Percentiles rank a stretch among this genome's conserved stretches.
These are phyloP conservation scores for Chlorella sp. DNA, from an alignment of 139 green algal species.

Conservation along the genomic window DNA sequence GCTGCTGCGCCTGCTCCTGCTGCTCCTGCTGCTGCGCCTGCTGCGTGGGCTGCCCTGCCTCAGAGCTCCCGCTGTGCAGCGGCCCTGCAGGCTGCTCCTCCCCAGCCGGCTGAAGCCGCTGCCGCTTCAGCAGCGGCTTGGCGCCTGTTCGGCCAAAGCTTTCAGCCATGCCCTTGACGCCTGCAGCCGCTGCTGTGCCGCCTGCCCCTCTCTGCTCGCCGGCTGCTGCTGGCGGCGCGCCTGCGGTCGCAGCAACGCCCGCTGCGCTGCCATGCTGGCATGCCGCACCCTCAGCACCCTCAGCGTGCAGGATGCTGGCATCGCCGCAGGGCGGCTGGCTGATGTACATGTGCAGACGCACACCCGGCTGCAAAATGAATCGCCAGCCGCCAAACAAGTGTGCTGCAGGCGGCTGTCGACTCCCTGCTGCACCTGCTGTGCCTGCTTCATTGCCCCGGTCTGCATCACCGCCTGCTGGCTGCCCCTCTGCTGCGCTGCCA, in stretches of 20 bases:
- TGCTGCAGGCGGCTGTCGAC: no score
- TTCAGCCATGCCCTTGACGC: neutral
- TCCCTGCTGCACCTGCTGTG: neutral
- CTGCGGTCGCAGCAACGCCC: neutral
- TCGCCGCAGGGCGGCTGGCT: constrained; percentile 91
- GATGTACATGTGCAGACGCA: constrained; percentile 82
- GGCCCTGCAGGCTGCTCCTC: neutral
- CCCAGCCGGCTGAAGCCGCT: neutral
- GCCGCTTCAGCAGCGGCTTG: constrained; percentile 49
- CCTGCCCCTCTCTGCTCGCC: neutral
- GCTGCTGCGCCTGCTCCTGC: constrained; percentile 31
- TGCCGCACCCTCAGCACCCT: neutral
- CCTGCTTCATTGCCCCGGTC: neutral
- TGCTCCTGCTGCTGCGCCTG: neutral
- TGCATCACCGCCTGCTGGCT: no score
- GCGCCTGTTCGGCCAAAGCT: constrained; percentile 54
- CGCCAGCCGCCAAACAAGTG: constrained; percentile 22
- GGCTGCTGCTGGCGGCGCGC: neutral
- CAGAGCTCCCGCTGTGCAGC: neutral
- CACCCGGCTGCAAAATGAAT: constrained; percentile 57
- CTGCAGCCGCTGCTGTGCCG: neutral
- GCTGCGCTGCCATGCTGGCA: neutral
- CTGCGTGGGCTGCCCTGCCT: neutral
- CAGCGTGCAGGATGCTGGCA: constrained; percentile 67
- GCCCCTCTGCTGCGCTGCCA: neutral